phyloP scores from a whole-genome alignment of 345 rosid species.

The Heritiera fomes region DNA sequence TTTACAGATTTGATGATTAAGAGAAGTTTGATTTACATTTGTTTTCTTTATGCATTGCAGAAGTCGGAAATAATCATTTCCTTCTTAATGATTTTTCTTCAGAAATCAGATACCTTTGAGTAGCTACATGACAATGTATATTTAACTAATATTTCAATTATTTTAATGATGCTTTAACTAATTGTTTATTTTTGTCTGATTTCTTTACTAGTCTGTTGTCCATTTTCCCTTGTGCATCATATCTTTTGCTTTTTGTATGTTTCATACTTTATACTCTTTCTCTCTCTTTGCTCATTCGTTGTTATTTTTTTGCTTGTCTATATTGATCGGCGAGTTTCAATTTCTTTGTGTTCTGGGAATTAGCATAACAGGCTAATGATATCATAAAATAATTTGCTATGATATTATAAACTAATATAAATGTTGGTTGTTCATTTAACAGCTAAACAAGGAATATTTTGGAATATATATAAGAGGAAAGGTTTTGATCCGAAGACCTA shows the following conservation, averaged over 20 bases:
- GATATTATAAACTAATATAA: conserved; percentile 21
- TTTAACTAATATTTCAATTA: conserved; percentile 21
- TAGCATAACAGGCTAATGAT: background rate
- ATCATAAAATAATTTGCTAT: background rate
- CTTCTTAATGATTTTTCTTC: background rate
- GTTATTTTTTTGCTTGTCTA: conserved; percentile 3
- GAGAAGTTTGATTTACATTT: background rate
- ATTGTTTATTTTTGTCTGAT: conserved; percentile 24
- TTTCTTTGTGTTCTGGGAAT: conserved; percentile 18
- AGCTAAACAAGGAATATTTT: conserved; percentile 24
- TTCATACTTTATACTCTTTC: conserved; percentile 8
- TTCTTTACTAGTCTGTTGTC: conserved; percentile 20
- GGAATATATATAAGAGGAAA: conserved; percentile 12
- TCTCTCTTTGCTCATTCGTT: background rate
- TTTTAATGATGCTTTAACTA: conserved; percentile 15
- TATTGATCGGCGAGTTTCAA: conserved; percentile 22
- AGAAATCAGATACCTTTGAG: background rate
- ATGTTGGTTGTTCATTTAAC: conserved; percentile 31
- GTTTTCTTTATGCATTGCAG: background rate
- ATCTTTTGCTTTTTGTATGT: conserved; percentile 13
- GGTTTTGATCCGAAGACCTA: conserved; percentile 11
- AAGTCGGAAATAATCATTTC: background rate
- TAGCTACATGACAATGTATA: conserved; percentile 19
- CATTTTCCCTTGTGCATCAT: conserved; percentile 34
- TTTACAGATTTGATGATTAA: background rate